phyloP scores from a whole-genome alignment of 495 filamentous ascomycete genomes.

The Cercophora scortea region DNA sequence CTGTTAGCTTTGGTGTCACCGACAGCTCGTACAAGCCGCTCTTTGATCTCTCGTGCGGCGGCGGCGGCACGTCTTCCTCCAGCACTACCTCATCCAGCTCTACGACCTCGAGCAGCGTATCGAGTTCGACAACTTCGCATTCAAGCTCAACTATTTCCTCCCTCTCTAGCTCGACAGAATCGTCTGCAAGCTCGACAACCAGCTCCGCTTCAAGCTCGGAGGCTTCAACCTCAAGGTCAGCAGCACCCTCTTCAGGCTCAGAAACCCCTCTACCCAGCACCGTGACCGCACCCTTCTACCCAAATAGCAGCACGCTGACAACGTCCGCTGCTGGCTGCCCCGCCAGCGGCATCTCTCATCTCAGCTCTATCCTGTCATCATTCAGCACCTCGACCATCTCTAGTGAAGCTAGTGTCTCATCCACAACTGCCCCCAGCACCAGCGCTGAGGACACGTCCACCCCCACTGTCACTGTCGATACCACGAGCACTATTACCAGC shows the following conservation, averaged over 20 bases:
- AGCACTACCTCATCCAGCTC: not conserved
- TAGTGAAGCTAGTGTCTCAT: not conserved
- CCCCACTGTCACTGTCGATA: not conserved
- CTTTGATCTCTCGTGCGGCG: conserved; percentile 57
- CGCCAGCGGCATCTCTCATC: no score
- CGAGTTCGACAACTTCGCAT: not conserved
- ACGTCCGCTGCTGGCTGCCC: no score
- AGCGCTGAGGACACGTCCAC: not conserved
- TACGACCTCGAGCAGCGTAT: not conserved
- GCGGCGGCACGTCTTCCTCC: not conserved
- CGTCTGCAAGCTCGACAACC: not conserved
- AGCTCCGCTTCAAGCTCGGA: no score
- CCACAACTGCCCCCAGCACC: not conserved
- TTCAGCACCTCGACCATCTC: no score
- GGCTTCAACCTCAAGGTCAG: no score
- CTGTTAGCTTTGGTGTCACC: conserved; percentile 62
- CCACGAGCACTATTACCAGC: not conserved
- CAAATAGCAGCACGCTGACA: no score
- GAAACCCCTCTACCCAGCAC: no score
- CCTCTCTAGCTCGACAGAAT: not conserved
- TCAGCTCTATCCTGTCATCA: no score
- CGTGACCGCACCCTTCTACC: no score
- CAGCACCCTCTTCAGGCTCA: no score
- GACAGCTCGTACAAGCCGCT: conserved; percentile 47
- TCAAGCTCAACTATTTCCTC: not conserved